A percentile compares a stretch with the other conserved stretches of the same genome.
These are phyloP conservation scores for Boletus hoseneyae DNA, from an alignment of 1,284 basidiomycete species.

Conservation along the genomic window DNA sequence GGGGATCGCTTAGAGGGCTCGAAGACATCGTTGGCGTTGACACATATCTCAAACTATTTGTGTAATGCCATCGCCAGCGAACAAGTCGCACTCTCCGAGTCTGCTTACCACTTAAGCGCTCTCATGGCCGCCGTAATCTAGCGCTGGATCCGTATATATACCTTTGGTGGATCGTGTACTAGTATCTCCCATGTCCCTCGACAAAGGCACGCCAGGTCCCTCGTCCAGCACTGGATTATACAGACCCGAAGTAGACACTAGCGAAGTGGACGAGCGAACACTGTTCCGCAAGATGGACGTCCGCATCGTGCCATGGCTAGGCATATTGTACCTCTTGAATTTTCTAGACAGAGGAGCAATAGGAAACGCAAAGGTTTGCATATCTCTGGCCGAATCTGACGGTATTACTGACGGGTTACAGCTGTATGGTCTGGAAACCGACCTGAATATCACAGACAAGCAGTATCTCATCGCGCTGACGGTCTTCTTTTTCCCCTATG, in stretches of 20 bases:
- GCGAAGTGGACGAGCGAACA: conserved; percentile 42
- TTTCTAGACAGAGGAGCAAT: conserved; percentile 63
- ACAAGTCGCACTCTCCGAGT: too few relatives aligned
- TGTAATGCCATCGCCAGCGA: conserved; percentile 26
- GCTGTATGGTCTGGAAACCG: conserved; percentile 47
- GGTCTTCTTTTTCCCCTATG: conserved; percentile 57
- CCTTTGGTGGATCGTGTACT: too few relatives aligned
- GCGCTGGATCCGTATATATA: background rate
- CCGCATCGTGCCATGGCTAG: conserved; percentile 53
- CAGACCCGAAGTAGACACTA: conserved; percentile 39
- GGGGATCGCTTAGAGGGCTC: conserved; percentile 47
- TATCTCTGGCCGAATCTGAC: conserved; percentile 13
- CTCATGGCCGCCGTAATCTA: background rate
- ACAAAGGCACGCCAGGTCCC: conserved; percentile 2
- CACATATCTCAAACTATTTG: conserved; percentile 60
- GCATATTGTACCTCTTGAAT: conserved; percentile 60
- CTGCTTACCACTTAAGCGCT: too few relatives aligned
- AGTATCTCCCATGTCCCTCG: conserved; percentile 4
- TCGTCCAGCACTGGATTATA: conserved; percentile 20
- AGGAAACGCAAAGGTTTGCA: conserved; percentile 58
- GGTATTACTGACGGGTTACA: conserved; percentile 1
- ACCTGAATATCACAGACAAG: conserved; percentile 46
- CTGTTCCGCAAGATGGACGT: conserved; percentile 52
- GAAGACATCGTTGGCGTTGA: conserved; percentile 58
- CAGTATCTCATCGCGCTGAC: conserved; percentile 56